Evolutionary conservation across 108 stramenopile genomes (phyloP), one percentile per base, ranked within the genome.

Genomic region (Aureococcus anophagefferens): DNA sequence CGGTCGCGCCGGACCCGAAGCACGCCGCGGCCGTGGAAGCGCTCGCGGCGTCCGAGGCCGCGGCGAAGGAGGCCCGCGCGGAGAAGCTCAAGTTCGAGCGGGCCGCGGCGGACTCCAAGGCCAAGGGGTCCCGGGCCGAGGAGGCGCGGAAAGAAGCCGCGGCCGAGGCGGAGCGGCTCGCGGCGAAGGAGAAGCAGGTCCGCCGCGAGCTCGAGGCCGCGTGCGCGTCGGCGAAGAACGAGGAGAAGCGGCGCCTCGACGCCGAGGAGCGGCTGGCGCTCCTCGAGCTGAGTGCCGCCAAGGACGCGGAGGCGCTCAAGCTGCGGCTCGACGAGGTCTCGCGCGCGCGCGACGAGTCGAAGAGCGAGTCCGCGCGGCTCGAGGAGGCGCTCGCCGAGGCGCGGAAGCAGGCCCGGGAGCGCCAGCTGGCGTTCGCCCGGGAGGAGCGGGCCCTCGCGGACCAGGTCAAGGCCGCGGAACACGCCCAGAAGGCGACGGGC

Each of bases 181-280:
- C 32, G 28, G 15, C 34, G n/a, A 30, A 34, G 1, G 71, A 14
- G 63, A 28, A 64, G 35, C 33, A 72, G 13, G n/a, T n/a, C n/a
- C n/a, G n/a, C n/a, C n/a, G n/a, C n/a, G n/a, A n/a, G n/a, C n/a
- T n/a, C n/a, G n/a, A n/a, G 62, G 70, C 70, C 33, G 70, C 62
- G 25, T 30, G 31, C 59, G 70, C 59, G 62, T 46, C 62, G 32
- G 33, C 59, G 33, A 35, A 31, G 0, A 63, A 70, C 62, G 62
- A 36, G 35, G 34, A 72, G 64, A 36, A 44, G 35, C 63, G n/a
- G n/a, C n/a, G n/a, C n/a, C n/a, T n/a, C n/a, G n/a, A 72, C 59
- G 64, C 36, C 0, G 64, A 65, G 28, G 33, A 65, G 64, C 32
- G 64, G 30, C 34, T 36, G 40, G 63, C 34, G 14, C 21, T 28